phyloP scores from a whole-genome alignment of 148 eudicot species.

The Euryodendron excelsum region DNA sequence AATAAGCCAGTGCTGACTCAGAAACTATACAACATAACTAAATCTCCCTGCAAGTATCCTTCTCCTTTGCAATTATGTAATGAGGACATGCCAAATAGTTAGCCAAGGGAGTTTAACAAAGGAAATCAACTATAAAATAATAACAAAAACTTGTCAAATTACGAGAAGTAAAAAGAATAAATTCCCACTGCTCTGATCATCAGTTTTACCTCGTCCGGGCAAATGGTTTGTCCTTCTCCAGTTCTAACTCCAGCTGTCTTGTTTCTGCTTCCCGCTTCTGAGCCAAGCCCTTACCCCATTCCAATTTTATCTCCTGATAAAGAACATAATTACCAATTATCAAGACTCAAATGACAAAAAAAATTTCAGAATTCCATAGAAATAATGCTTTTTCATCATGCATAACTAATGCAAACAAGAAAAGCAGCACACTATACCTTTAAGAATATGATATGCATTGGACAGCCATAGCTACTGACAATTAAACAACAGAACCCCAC shows the following conservation, averaged over 20 bases:
- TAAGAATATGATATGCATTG: neutral
- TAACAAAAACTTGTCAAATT: neutral
- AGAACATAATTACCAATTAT: slow-evolving; percentile 19
- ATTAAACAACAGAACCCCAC: neutral
- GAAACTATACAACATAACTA: neutral
- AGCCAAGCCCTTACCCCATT: slow-evolving; percentile 99
- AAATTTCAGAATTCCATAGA: neutral
- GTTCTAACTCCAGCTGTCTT: slow-evolving; percentile 60
- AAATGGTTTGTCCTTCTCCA: slow-evolving; percentile 90
- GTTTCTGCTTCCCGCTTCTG: slow-evolving; percentile 95
- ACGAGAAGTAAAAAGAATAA: neutral
- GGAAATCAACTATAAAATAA: neutral
- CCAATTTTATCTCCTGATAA: slow-evolving; percentile 76
- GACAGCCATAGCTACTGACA: neutral
- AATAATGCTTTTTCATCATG: neutral
- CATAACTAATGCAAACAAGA: neutral
- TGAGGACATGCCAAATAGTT: neutral
- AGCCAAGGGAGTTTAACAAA: neutral
- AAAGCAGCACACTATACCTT: neutral
- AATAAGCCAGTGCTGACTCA: neutral
- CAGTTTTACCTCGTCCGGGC: slow-evolving; percentile 80
- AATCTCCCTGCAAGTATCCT: neutral
- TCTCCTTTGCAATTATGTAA: neutral
- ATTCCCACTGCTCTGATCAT: neutral
- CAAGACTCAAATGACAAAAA: neutral